Conservation (phyloP, 768 basidiomycete genomes). For the Lactarius deliciosus region DNA sequence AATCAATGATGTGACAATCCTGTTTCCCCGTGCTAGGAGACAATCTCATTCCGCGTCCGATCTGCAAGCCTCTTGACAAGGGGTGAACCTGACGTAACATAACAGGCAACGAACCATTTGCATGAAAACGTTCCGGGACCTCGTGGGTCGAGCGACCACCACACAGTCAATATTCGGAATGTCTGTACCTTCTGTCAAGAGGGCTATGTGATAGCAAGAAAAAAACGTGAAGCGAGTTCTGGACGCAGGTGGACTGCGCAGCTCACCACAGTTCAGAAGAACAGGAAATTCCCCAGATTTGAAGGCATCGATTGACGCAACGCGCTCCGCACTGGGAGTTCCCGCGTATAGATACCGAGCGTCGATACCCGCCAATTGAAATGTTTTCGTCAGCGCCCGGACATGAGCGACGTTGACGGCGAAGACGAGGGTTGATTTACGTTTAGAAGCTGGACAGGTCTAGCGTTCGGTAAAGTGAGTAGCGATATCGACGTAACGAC, state of each 20-base stretch:
- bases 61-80: constrained; percentile 46
- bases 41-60: constrained; percentile 88
- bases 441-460: constrained; percentile 41
- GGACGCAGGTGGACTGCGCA: not conserved
- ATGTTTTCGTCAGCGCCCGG: constrained; percentile 64
- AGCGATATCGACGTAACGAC: not conserved
- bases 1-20: constrained; percentile 88
- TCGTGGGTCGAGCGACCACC: constrained; percentile 82
- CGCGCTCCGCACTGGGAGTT: constrained; percentile 65
- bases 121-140: constrained; percentile 83
- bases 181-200: constrained; percentile 92
- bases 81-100: not conserved
- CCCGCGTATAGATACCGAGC: constrained; percentile 76
- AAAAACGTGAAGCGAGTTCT: constrained; percentile 4
- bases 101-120: constrained; percentile 71
- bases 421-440: constrained; percentile 91
- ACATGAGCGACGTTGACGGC: constrained; percentile 86
- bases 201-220: constrained; percentile 46
- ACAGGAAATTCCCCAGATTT: constrained; percentile 76
- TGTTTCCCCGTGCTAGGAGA: constrained; percentile 77
- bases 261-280: constrained; percentile 81
- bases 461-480: constrained; percentile 12
- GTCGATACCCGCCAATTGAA: constrained; percentile 75
- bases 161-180: constrained; percentile 95
- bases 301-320: constrained; percentile 63